Evolutionary conservation across 2,329 filamentous ascomycete genomes (phyloP), one percentile per base, ranked within the genome.

Genomic region (Xylaria sp.): DNA sequence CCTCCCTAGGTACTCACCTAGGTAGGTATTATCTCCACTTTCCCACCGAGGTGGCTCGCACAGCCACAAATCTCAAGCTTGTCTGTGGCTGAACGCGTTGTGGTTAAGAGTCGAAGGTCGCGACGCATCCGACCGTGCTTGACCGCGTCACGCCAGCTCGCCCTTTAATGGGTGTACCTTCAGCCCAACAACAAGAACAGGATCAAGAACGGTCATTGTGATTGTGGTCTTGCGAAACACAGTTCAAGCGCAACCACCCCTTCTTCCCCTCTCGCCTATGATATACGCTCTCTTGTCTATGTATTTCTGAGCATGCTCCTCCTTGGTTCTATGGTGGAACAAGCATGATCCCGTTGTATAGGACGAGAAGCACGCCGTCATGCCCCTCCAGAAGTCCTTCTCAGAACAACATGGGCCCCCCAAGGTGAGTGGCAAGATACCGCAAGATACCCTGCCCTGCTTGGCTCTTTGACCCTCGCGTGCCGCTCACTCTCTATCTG

Each of bases 301-400:
- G 29, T 25, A 58, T 56, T 9, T 44, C 13, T 40, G 37, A 13
- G n/a, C n/a, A n/a, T n/a, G n/a, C n/a, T 21, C 31, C 17, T 38
- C 4, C 25, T 49, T n/a, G 37, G 17, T 37, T 54, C 31, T 44
- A 10, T 57, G 29, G 38, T 53, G 35, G 47, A 63, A 54, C 35
- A 64, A 63, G 62, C 58, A 70, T 68, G 66, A 41, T 66, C 54
- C 51, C 61, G 65, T 70, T 56, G 56, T 54, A 54, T 46, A 33
- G 47, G 48, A 52, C 38, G 53, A 47, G 53, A 31, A 23, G 19
- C 23, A 13, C 31, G 41, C 40, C 54, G 67, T 58, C 47, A 80
- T 80, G 77, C 75, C 77, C 68, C 74, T 78, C 41, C 74, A 76
- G 60, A 78, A 79, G 65, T 77, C 77, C 6, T 73, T 77, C 41